phyloP scores from a whole-genome alignment of 768 basidiomycete species.

The Podaxis sp. region DNA sequence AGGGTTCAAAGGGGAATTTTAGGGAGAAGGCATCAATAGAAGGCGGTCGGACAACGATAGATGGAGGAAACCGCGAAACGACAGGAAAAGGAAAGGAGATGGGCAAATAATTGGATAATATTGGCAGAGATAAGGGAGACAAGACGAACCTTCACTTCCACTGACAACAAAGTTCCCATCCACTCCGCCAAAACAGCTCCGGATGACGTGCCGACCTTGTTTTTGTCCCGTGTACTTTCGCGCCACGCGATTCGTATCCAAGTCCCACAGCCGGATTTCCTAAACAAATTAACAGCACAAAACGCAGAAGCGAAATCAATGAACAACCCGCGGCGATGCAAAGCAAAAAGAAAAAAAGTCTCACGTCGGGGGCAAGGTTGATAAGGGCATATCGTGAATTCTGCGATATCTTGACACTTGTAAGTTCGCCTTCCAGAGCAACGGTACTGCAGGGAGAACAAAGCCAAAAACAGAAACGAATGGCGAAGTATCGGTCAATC shows the following conservation, averaged over 20 bases:
- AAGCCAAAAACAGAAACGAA: conserved; percentile 6
- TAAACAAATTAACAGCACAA: conserved; percentile 26
- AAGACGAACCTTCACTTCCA: conserved; percentile 84
- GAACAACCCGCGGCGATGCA: conserved; percentile 11
- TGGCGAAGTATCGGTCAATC: conserved; percentile 4
- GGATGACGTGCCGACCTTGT: conserved; percentile 80
- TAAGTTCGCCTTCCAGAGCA: conserved; percentile 68
- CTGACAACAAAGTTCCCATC: conserved; percentile 87
- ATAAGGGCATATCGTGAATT: conserved; percentile 87
- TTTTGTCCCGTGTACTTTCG: conserved; percentile 85
- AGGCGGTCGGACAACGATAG: not conserved
- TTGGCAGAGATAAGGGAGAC: not conserved
- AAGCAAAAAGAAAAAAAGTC: conserved; percentile 21
- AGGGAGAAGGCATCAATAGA: not conserved
- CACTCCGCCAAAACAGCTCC: conserved; percentile 90
- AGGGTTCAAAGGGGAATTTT: not conserved
- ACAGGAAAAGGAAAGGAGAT: not conserved
- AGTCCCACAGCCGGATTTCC: conserved; percentile 90
- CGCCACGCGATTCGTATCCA: conserved; percentile 61
- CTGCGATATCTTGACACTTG: conserved; percentile 80
- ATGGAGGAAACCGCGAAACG: conserved; percentile 11
- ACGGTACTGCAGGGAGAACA: conserved; percentile 34
- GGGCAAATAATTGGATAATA: not conserved
- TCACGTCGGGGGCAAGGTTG: conserved; percentile 83
- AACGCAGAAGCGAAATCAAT: conserved; percentile 9